Conservation (phyloP, 2,329 filamentous ascomycete species). For the Aspergillus pseudoterreus region DNA sequence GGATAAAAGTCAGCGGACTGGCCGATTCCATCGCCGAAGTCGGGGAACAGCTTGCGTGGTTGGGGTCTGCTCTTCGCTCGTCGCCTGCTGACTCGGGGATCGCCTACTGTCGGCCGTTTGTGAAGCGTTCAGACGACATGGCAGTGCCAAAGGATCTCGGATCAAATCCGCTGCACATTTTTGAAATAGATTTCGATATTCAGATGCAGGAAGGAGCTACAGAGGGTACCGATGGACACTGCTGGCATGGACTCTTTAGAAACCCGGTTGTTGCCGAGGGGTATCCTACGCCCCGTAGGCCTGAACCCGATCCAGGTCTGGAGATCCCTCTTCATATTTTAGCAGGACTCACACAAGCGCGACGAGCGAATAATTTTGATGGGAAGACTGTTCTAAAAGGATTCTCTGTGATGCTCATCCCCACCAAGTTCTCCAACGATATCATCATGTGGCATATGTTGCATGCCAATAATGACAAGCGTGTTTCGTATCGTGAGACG, state of each 20-base stretch:
- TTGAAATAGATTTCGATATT: not conserved
- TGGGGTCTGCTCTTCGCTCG: conserved; percentile 27
- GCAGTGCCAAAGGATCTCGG: too few species aligned
- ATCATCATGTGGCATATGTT: conserved; percentile 29
- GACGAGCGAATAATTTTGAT: conserved; percentile 21
- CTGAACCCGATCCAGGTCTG: conserved; percentile 20
- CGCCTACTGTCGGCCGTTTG: conserved; percentile 5
- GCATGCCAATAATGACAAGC: conserved; percentile 15
- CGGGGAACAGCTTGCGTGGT: conserved; percentile 36
- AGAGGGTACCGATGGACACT: conserved; percentile 17
- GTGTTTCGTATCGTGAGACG: conserved; percentile 25
- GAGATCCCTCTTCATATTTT: conserved; percentile 21
- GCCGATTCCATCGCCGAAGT: conserved; percentile 26
- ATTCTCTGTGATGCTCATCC: conserved; percentile 31
- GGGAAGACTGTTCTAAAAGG: conserved; percentile 31
- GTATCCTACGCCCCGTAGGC: conserved; percentile 24
- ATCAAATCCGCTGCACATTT: not conserved
- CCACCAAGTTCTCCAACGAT: conserved; percentile 14
- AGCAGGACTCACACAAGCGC: conserved; percentile 3
- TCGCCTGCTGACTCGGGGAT: conserved; percentile 16
- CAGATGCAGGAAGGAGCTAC: not conserved
- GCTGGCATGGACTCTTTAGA: conserved; percentile 29
- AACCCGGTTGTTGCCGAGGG: conserved; percentile 27
- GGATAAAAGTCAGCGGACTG: not conserved
- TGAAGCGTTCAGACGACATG: too few species aligned